Evolutionary conservation across 75 land plant species (phyloP).

Genomic region (Selaginella tamariscina): DNA sequence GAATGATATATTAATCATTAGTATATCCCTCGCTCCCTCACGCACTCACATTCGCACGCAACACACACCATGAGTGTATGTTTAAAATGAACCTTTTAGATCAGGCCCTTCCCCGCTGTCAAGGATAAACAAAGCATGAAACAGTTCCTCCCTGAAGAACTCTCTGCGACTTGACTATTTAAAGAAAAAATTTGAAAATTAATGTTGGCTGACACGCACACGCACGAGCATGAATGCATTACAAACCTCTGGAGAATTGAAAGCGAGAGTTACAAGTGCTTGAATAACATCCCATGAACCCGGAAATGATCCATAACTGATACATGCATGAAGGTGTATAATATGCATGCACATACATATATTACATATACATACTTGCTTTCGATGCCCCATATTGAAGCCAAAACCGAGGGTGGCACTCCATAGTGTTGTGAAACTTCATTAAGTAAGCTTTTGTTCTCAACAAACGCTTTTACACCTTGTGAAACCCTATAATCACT

Average conservation of each 20-base stretch:
- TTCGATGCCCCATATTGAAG: constrained; percentile 35
- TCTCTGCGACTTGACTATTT: constrained; percentile 15
- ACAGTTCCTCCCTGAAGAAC: constrained; percentile 27
- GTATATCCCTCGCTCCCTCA: no score
- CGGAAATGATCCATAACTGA: constrained; percentile 28
- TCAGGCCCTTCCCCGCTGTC: constrained; percentile 28
- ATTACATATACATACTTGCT: constrained; percentile 16
- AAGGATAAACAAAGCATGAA: constrained; percentile 24
- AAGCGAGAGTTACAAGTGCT: constrained; percentile 29
- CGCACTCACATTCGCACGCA: no score
- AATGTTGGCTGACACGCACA: background rate
- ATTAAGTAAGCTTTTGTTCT: constrained; percentile 14
- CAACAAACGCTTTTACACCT: constrained; percentile 17
- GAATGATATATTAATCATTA: no score
- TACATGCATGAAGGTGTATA: constrained; percentile 1
- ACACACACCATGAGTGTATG: no score
- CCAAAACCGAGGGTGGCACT: constrained; percentile 26
- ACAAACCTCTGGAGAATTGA: constrained; percentile 18
- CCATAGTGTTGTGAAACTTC: constrained; percentile 25
- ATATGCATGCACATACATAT: background rate
- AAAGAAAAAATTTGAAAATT: background rate
- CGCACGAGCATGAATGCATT: background rate
- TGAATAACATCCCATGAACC: constrained; percentile 32
- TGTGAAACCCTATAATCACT: constrained; percentile 14
- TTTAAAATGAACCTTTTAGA: constrained; percentile 9